Conservation (phyloP, 345 rosid genomes). For the Populus alba region DNA sequence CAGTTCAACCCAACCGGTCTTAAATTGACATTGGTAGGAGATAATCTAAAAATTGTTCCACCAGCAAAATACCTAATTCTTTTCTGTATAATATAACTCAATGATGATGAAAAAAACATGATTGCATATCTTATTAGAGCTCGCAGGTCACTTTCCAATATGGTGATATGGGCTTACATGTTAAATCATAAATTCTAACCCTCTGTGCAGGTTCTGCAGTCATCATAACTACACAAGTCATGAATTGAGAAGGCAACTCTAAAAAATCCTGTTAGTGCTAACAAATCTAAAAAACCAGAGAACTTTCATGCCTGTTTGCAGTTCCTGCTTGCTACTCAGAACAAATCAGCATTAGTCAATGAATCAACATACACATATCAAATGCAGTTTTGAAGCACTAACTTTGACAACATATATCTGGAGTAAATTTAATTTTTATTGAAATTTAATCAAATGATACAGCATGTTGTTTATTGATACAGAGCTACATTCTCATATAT, state of each 20-base stretch:
- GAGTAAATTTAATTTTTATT: background rate
- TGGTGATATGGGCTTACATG: too few relatives aligned
- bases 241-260: background rate
- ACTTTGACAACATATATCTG: background rate
- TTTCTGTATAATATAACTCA: too few relatives aligned
- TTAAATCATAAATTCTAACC: background rate
- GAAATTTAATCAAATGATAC: conserved; percentile 11
- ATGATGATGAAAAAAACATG: background rate
- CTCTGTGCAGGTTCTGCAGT: background rate
- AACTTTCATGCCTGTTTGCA: background rate
- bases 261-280: background rate
- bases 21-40: background rate
- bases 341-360: background rate
- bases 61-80: background rate
- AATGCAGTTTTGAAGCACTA: background rate
- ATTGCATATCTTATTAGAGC: background rate
- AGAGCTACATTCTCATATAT: conserved; percentile 6
- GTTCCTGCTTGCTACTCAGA: background rate
- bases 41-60: background rate
- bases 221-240: background rate
- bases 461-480: conserved; percentile 8
- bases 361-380: background rate
- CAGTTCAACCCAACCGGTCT: too few relatives aligned
- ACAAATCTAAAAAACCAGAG: background rate
- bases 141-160: background rate